These are phyloP conservation scores for Fusarium domesticum DNA, from an alignment of 2,329 filamentous ascomycete species.

Conservation along the genomic window DNA sequence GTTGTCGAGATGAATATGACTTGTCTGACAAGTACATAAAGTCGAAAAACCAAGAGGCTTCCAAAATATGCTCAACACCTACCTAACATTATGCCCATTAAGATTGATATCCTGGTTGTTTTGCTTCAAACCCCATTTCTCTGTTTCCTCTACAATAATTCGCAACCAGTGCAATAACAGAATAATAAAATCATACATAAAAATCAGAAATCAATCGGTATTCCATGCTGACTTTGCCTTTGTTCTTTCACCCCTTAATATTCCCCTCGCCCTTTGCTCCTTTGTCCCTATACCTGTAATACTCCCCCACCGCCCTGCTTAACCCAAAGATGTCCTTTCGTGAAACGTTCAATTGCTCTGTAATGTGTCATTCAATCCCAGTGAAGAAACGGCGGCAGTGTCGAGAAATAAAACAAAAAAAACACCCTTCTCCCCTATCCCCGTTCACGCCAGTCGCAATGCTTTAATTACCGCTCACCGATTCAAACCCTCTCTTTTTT, in stretches of 20 bases:
- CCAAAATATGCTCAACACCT: conserved; percentile 19
- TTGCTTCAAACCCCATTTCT: conserved; percentile 10
- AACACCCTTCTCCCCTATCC: conserved; percentile 18
- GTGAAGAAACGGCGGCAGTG: too few relatives aligned
- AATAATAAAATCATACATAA: conserved; percentile 9
- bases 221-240: conserved; percentile 6
- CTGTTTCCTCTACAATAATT: conserved; percentile 8
- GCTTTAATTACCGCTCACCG: conserved; percentile 20
- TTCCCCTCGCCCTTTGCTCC: conserved; percentile 12
- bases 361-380: too few relatives aligned
- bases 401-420: too few relatives aligned
- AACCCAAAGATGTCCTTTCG: conserved; percentile 2
- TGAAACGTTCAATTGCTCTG: too few relatives aligned
- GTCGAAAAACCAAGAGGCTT: too few relatives aligned
- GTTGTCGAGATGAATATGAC: too few relatives aligned
- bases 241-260: neutral
- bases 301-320: conserved; percentile 15
- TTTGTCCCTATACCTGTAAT: conserved; percentile 17
- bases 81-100: conserved; percentile 26
- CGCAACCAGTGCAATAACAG: conserved; percentile 6
- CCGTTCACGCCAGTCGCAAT: conserved; percentile 28
- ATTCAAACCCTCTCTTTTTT: conserved; percentile 7
- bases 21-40: too few relatives aligned
- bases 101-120: conserved; percentile 26
- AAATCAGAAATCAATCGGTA: conserved; percentile 9